phyloP scores from a whole-genome alignment of 345 rosid species.

The Abelmoschus esculentus region DNA sequence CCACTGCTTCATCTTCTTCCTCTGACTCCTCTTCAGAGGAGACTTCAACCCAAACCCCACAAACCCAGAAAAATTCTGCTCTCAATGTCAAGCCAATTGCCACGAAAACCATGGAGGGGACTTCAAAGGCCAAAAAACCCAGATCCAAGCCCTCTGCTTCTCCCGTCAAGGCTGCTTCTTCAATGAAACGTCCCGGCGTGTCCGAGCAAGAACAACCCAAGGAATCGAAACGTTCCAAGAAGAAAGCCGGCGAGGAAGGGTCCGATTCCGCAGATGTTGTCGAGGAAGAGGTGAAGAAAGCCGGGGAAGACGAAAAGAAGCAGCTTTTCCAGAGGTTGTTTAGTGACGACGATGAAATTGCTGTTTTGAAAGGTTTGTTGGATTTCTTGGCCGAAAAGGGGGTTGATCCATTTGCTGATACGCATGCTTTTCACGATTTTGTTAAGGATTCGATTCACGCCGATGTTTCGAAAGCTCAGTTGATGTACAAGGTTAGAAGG shows the following conservation, averaged over 20 bases:
- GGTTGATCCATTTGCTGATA: neutral
- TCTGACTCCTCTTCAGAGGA: neutral
- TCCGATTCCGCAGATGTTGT: neutral
- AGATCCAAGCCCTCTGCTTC: conserved; percentile 4
- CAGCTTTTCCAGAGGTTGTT: neutral
- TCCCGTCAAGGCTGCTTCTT: neutral
- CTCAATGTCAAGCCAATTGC: too few relatives aligned
- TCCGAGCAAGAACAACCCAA: neutral
- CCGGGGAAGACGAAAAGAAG: neutral
- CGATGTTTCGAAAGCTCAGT: neutral
- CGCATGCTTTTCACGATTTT: neutral
- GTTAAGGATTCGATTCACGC: neutral
- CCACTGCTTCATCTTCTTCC: conserved; percentile 6
- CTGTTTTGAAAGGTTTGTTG: neutral
- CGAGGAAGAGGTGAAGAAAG: neutral
- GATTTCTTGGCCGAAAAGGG: neutral
- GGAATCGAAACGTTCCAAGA: conserved; percentile 1
- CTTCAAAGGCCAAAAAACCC: neutral
- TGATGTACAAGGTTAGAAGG: neutral
- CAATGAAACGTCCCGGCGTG: neutral
- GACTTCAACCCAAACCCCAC: neutral
- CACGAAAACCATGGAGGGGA: conserved; percentile 2
- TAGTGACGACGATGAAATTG: neutral
- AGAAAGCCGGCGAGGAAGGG: neutral
- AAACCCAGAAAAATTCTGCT: neutral